Evolutionary conservation across 1,139 yeast species (phyloP), one percentile per base, ranked within the genome.

Genomic region (Taphrina communis): DNA sequence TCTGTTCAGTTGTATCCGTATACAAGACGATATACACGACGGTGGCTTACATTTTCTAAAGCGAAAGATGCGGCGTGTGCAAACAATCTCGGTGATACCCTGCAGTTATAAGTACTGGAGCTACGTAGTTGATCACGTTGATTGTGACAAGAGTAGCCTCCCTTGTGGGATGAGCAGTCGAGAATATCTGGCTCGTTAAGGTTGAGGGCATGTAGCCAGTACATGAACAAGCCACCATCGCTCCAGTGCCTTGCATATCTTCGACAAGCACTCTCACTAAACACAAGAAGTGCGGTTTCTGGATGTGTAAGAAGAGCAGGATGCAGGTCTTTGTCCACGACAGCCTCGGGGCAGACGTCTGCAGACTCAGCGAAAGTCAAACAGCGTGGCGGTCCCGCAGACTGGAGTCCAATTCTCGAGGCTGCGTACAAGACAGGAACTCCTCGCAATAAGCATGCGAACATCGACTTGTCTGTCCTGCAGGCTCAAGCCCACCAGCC

Each of bases 231-330:
- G 48, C 31, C 48, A 8, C 60, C 60, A 9, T 56, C 60, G 9
- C 9, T 56, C 2, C 60, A 56, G 50, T 56, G 60, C 36, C 60
- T 56, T 39, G 46, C 46, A 41, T 56, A 56, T 17, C 36, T 56
- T 12, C 60, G 48, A 53, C 11, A 53, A 19, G 57, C 42, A 12
- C 57, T 53, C 35, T 44, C 48, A 2, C 48, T 7, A 2, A 44
- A n/a, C 48, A 50, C 38, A 25, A 25, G 55, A 50, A 25, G n/a
- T 2, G 11, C 55, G 35, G 9, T 50, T n/a, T 50, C 55, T 36
- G 35, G 55, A 1, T 50, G 35, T 21, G 36, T 35, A 25, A 50
- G 55, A 21, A 50, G 55, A n/a, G 19, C 19, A 7, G 48, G 19
- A 44, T 17, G 19, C 48, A 44, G 48, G 6, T 44, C 48, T 7